These are phyloP conservation scores for Alternaria longipes DNA, from an alignment of 2,329 filamentous ascomycete species.

Conservation along the genomic window DNA sequence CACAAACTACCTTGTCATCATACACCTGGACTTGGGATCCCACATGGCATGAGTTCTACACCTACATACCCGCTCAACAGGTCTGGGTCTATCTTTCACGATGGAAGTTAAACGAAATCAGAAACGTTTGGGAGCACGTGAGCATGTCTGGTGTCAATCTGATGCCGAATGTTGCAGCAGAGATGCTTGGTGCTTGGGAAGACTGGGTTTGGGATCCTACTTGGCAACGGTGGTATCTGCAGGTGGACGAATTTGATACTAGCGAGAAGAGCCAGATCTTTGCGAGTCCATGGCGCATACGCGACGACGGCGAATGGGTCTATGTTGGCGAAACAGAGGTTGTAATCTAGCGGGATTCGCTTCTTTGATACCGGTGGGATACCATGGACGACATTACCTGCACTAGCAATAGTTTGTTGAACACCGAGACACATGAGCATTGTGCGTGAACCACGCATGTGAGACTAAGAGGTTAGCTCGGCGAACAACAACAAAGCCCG, in stretches of 20 bases:
- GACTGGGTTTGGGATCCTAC: slow-evolving; percentile 32
- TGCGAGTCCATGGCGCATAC: slow-evolving; percentile 23
- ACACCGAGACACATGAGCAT: neutral
- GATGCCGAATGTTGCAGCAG: slow-evolving; percentile 17
- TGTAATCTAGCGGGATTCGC: neutral
- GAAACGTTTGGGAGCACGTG: slow-evolving; percentile 22
- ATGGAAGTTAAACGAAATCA: slow-evolving; percentile 20
- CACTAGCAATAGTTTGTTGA: neutral
- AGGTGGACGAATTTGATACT: slow-evolving; percentile 2
- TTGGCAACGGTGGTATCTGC: slow-evolving; percentile 27
- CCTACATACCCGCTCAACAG: slow-evolving; percentile 9
- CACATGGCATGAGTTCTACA: slow-evolving; percentile 26
- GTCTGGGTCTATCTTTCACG: slow-evolving; percentile 21
- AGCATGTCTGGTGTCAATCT: slow-evolving; percentile 10
- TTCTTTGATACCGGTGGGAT: neutral
- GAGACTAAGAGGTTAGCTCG: neutral
- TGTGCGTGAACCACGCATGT: slow-evolving; percentile 1
- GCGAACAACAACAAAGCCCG: neutral
- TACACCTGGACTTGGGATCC: slow-evolving; percentile 27
- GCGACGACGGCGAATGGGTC: slow-evolving; percentile 21
- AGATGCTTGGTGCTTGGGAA: slow-evolving; percentile 28
- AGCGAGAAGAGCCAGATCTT: slow-evolving; percentile 16
- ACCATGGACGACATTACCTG: neutral
- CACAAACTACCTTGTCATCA: slow-evolving; percentile 11
- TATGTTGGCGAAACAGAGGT: slow-evolving; percentile 18